Evolutionary conservation across 352 stramenopile genomes (phyloP), one percentile per base, ranked within the genome.

Genomic region (Aphanomyces cochlioides): DNA sequence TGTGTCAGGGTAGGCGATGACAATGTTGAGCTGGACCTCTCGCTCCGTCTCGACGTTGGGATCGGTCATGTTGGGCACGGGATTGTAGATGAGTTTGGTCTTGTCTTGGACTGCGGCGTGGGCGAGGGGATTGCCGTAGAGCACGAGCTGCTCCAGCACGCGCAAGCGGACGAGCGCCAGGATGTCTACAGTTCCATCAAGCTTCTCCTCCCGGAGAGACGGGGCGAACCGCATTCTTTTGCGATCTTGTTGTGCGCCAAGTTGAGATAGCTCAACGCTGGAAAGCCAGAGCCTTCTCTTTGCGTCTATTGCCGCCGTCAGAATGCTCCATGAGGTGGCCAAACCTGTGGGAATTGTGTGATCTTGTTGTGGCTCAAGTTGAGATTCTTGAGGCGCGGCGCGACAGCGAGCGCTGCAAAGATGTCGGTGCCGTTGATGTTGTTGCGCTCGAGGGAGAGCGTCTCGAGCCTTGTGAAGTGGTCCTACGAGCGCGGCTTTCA

Each of bases 281-380:
- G 86, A 63, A 91, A 91, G 0, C 82, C 84, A 76, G 69, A 13
- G 82, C 82, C 37, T 83, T 81, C 45, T 87, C 92, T n/a, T 83
- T 77, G 12, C 85, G 75, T 7, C 88, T 66, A 0, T 64, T 19
- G 10, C 5, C 21, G 12, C 12, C 39, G 43, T 47, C 47, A n/a
- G 8, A 12, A 37, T 1, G 43, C 36, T 36, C 47, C 15, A 56
- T 3, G 39, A 36, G 17, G n/a, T 41, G 5, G 15, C 48, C 72
- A 39, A 47, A 89, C 80, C 76, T 93, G 84, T 3, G 82, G 83
- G 50, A 93, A 91, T 3, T 76, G 72, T 8, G 80, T 85, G 67
- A 93, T 76, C 57, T 87, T 90, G 75, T 93, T 93, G 65, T 90
- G 79, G 38, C 80, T 90, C n/a, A 93, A 43, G 54, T 93, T 92